Percentiles rank a stretch among this genome's conserved stretches.
Evolutionary conservation across 768 basidiomycete genomes (phyloP).

Genomic region (Pisolithus orientalis): DNA sequence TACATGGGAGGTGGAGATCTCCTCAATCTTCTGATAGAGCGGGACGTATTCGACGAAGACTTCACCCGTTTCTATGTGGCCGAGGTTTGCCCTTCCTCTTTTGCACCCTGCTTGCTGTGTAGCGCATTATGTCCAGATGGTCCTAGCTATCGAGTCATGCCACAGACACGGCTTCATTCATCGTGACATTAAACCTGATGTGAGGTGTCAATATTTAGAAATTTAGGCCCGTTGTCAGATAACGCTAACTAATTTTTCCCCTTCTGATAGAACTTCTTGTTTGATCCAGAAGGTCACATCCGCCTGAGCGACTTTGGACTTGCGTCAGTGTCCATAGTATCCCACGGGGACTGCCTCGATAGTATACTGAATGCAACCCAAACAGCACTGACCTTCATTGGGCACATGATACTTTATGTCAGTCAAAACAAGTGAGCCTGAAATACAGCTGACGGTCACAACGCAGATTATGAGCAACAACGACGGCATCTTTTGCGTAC

Average conservation of each 20-base stretch:
- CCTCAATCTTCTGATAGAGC: slow-evolving; percentile 90
- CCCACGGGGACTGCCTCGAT: slow-evolving; percentile 14
- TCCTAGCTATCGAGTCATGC: slow-evolving; percentile 88
- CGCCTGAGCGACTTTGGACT: slow-evolving; percentile 94
- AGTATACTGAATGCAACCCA: slow-evolving; percentile 15
- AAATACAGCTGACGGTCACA: slow-evolving; percentile 11
- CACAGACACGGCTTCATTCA: slow-evolving; percentile 96
- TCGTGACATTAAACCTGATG: slow-evolving; percentile 95
- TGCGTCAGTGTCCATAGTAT: slow-evolving; percentile 56
- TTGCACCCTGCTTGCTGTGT: slow-evolving; percentile 13
- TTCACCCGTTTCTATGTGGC: slow-evolving; percentile 93
- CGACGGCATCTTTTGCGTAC: slow-evolving; percentile 81
- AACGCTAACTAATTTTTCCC: slow-evolving; percentile 16
- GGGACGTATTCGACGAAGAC: slow-evolving; percentile 85
- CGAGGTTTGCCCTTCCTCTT: slow-evolving; percentile 50
- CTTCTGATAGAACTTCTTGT: slow-evolving; percentile 79
- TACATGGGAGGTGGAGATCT: slow-evolving; percentile 97
- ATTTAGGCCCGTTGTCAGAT: slow-evolving; percentile 25
- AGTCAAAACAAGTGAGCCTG: slow-evolving; percentile 10
- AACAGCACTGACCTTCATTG: slow-evolving; percentile 86
- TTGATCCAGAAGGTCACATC: slow-evolving; percentile 90
- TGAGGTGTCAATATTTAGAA: slow-evolving; percentile 32
- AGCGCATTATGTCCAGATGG: slow-evolving; percentile 58
- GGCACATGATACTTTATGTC: slow-evolving; percentile 94
- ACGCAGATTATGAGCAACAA: slow-evolving; percentile 88